phyloP scores from a whole-genome alignment of 768 basidiomycete species.

The Pleurotus eryngii region DNA sequence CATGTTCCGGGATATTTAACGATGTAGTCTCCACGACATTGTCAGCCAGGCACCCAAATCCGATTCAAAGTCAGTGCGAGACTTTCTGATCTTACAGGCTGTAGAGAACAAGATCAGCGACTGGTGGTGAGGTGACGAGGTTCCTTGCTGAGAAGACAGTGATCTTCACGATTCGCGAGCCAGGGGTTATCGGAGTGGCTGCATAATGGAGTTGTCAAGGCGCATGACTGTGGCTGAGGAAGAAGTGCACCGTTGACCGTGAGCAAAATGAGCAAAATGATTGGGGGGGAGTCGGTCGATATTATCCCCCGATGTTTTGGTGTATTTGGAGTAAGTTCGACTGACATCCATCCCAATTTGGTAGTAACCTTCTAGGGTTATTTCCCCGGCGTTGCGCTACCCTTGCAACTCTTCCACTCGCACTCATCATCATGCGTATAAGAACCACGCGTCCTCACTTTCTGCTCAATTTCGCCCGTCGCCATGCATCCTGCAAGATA shows the following conservation, averaged over 20 bases:
- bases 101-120: too few species aligned
- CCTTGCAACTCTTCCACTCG: not conserved
- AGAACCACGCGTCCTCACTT: not conserved
- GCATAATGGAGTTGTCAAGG: not conserved
- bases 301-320: constrained; percentile 17
- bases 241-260: not conserved
- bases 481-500: constrained; percentile 41
- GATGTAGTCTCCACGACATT: too few species aligned
- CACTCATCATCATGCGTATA: not conserved
- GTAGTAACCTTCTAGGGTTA: not conserved
- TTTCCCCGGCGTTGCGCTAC: not conserved
- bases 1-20: too few species aligned
- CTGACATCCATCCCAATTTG: not conserved
- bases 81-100: too few species aligned
- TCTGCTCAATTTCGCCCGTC: constrained; percentile 5
- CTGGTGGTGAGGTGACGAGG: too few species aligned
- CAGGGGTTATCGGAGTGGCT: not conserved
- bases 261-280: not conserved
- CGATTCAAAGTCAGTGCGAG: too few species aligned
- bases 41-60: too few species aligned
- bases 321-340: constrained; percentile 14
- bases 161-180: too few species aligned
- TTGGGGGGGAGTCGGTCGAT: not conserved
- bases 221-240: not conserved
- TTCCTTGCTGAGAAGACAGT: too few species aligned